Conservation (phyloP, 345 rosid genomes). For the Eucalyptus pauciflora region DNA sequence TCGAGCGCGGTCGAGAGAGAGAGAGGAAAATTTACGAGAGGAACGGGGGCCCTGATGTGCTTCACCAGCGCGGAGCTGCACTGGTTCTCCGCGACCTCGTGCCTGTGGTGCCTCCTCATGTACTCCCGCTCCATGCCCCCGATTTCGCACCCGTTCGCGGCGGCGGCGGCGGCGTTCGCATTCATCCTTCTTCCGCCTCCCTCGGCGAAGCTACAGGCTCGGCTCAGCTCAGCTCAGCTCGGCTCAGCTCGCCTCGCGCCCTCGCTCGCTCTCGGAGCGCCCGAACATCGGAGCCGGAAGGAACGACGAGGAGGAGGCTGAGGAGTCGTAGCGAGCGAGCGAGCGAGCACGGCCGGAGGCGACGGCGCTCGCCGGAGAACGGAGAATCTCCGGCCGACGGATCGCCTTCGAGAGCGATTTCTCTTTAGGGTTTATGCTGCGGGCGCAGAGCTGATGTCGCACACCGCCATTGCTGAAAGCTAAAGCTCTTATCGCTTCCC, state of each 20-base stretch:
- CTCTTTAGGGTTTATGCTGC: background rate
- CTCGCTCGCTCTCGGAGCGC: background rate
- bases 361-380: background rate
- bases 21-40: constrained; percentile 36
- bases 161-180: constrained; percentile 15
- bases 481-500: background rate
- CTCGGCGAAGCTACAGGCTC: background rate
- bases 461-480: background rate
- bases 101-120: constrained; percentile 50
- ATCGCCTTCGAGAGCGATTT: background rate
- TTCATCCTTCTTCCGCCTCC: background rate
- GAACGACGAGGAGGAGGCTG: background rate
- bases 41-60: constrained; percentile 91
- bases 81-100: constrained; percentile 57
- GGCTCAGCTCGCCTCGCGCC: background rate
- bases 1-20: background rate
- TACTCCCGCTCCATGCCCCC: constrained; percentile 37
- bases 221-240: background rate
- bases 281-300: background rate
- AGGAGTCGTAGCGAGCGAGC: background rate
- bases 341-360: background rate
- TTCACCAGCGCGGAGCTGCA: constrained; percentile 68
- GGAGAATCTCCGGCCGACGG: background rate
- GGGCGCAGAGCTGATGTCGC: background rate
- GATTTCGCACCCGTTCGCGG: constrained; percentile 3